Base-by-base conservation (phyloP, 2,329 filamentous ascomycete genomes). In the Phialophora chinensis region DNA sequence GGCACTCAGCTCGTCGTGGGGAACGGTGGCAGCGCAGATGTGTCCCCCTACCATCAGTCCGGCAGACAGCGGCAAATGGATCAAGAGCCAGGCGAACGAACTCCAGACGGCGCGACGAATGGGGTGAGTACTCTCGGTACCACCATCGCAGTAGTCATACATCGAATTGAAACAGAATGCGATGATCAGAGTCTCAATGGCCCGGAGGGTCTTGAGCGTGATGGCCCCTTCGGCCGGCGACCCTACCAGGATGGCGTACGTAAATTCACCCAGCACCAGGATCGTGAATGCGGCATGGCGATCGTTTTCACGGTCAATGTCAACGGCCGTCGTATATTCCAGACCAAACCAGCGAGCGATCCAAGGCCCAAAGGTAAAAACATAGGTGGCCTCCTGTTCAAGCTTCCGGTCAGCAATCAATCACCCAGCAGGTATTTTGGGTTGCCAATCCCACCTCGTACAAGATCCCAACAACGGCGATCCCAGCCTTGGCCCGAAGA, bases 91-190 rank as follows among this genome's bases (percentile, higher is more conserved):
- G 4, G 12, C 35, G 35, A 38, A 38, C 35, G 35, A 4, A 38
- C 35, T 38, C 35, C 35, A 38, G 35, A 38, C 35, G 35, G 35
- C 72, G 47, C 81, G 74, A n/a, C 80, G 78, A 53, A 84, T 77
- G 0, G 82, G 81, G 67, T 84, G 82, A 6, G 77, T 79, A 12
- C 75, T 76, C 25, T 79, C 72, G 8, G 82, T 66, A 14, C 81
- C 80, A 14, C 82, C 82, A 62, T 84, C 82, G 44, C 80, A 80
- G 64, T 82, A 81, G 23, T 81, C 78, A 62, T 84, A 84, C 60
- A 84, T 73, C 81, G 81, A 84, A 66, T 84, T 84, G 60, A 84
- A 75, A 69, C 80, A 82, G 68, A 84, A 84, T 0, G 82, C 82
- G 44, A 84, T 82, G 35, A 83, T 72, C 4, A 84, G 75, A 1